phyloP scores from a whole-genome alignment of 768 basidiomycete species.

The Suillus tomentosus region DNA sequence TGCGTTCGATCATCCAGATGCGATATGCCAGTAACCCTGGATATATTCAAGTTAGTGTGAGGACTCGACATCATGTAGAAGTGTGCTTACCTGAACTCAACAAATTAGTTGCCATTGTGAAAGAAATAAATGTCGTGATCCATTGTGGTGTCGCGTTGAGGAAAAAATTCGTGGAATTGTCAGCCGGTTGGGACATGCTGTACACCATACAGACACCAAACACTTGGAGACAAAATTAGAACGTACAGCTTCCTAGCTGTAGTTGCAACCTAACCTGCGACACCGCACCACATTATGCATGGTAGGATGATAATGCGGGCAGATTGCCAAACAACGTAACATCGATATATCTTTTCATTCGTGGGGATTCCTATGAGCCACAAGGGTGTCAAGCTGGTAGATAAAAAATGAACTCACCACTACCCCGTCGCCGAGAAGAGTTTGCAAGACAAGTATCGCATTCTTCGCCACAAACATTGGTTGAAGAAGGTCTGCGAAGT shows the following conservation, averaged over 20 bases:
- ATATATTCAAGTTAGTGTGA: background rate
- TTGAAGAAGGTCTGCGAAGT: conserved; percentile 24
- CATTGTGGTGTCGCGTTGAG: background rate
- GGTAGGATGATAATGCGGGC: background rate
- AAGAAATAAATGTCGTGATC: background rate
- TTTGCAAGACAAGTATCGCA: conserved; percentile 19
- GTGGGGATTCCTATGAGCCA: background rate
- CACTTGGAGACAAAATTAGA: background rate
- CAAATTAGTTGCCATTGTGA: background rate
- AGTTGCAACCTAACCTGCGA: background rate
- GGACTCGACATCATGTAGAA: background rate
- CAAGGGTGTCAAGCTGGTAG: background rate
- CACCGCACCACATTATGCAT: background rate
- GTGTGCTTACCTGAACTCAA: background rate
- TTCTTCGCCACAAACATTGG: conserved; percentile 27
- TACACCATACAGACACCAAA: background rate
- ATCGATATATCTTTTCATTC: background rate
- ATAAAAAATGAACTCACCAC: background rate
- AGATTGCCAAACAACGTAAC: background rate
- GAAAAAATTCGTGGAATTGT: background rate
- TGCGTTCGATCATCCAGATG: background rate
- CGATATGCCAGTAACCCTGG: background rate
- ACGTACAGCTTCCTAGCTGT: background rate
- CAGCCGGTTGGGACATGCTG: background rate
- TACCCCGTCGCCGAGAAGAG: conserved; percentile 8